phyloP scores from a whole-genome alignment of 306 rosid genomes.

The Cyclanthera cordifolia region DNA sequence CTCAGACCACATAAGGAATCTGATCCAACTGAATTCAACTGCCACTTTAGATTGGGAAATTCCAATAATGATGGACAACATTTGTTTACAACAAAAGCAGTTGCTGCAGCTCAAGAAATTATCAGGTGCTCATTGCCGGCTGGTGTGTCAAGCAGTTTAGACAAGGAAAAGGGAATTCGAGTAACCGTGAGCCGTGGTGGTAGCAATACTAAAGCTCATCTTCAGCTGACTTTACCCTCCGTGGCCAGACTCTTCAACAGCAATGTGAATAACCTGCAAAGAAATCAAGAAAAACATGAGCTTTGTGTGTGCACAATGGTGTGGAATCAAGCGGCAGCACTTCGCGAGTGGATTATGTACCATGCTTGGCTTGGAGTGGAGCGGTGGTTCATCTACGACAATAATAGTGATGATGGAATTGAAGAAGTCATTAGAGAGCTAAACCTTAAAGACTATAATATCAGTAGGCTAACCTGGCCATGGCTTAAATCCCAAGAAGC shows the following conservation, averaged over 20 bases:
- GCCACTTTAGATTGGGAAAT: constrained; percentile 46
- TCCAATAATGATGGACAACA: constrained; percentile 20
- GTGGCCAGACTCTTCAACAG: constrained; percentile 34
- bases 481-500: constrained; percentile 97
- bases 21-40: constrained; percentile 52
- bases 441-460: constrained; percentile 41
- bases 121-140: constrained; percentile 67
- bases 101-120: constrained; percentile 76
- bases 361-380: constrained; percentile 91
- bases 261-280: constrained; percentile 1
- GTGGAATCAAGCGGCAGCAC: constrained; percentile 81
- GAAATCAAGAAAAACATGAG: constrained; percentile 37
- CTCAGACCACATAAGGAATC: constrained; percentile 69
- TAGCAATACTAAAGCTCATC: constrained; percentile 22
- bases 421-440: constrained; percentile 48
- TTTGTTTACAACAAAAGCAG: constrained; percentile 36
- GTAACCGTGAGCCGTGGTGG: constrained; percentile 39
- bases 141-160: constrained; percentile 30
- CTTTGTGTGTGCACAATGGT: constrained; percentile 87
- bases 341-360: constrained; percentile 81
- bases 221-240: constrained; percentile 40
- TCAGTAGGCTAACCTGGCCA: constrained; percentile 69
- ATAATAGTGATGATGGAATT: constrained; percentile 76
- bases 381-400: constrained; percentile 89
- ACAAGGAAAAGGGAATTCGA: constrained; percentile 41